Percentiles rank a stretch among this genome's conserved stretches.
Conservation (phyloP, 2,329 filamentous ascomycete genomes). For the Colletotrichum destructivum region DNA sequence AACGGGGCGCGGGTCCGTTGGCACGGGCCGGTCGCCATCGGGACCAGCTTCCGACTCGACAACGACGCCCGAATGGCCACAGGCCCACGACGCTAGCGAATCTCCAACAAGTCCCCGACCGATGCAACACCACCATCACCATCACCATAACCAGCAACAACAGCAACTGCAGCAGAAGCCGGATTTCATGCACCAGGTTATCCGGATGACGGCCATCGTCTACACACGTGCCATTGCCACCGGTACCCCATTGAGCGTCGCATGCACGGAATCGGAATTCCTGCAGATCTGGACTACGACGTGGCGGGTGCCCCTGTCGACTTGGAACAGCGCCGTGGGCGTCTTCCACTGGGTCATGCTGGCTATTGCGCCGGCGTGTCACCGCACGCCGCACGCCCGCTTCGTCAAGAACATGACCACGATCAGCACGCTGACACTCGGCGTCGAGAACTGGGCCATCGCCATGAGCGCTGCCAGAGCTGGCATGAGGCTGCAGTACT, state of each 20-base stretch:
- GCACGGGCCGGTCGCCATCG: constrained; percentile 20
- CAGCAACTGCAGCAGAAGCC: constrained; percentile 43
- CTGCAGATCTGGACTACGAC: constrained; percentile 61
- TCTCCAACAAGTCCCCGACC: constrained; percentile 13
- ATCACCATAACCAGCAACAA: constrained; percentile 8
- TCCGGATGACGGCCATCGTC: constrained; percentile 62
- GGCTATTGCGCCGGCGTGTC: constrained; percentile 57
- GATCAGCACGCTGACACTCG: constrained; percentile 60
- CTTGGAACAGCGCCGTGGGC: constrained; percentile 63
- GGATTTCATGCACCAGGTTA: constrained; percentile 63
- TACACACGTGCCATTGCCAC: constrained; percentile 63
- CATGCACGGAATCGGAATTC: constrained; percentile 58
- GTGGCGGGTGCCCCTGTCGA: constrained; percentile 62
- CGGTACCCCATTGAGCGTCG: constrained; percentile 58
- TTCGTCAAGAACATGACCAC: constrained; percentile 64
- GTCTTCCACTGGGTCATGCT: constrained; percentile 66
- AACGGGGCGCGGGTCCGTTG: constrained; percentile 17
- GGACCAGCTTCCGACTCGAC: constrained; percentile 32
- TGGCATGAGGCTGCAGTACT: constrained; percentile 58
- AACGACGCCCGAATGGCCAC: constrained; percentile 36
- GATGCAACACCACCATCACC: constrained; percentile 13
- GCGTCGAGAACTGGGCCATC: constrained; percentile 65
- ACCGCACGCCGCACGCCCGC: constrained; percentile 57
- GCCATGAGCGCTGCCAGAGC: constrained; percentile 54
- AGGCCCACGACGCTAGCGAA: constrained; percentile 24